Percentiles rank a stretch among this genome's conserved stretches.
These are phyloP conservation scores for Calocera cornea DNA, from an alignment of 768 basidiomycete species.

Conservation along the genomic window DNA sequence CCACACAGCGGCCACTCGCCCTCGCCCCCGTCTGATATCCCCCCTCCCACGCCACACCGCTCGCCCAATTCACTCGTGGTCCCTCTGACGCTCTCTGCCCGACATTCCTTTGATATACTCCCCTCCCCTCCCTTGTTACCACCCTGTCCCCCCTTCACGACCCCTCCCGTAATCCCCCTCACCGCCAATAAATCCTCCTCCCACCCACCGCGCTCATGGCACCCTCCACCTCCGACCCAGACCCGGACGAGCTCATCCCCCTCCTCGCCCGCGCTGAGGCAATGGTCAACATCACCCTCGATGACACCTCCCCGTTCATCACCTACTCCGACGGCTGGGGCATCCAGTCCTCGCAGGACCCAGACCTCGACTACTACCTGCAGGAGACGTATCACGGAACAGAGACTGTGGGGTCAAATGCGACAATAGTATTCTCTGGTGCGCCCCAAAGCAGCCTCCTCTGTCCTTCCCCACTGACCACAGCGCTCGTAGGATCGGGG, in stretches of 20 bases:
- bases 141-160: neutral
- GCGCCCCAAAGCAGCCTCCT: too few species aligned
- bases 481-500: conserved; percentile 15
- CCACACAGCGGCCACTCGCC: neutral
- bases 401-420: conserved; percentile 15
- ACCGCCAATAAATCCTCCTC: neutral
- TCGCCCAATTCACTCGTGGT: neutral
- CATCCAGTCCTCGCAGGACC: conserved; percentile 16
- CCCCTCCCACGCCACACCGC: neutral
- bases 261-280: neutral
- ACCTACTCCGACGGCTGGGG: conserved; percentile 19
- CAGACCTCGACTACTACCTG: conserved; percentile 17
- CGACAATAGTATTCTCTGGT: conserved; percentile 12
- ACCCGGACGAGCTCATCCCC: neutral
- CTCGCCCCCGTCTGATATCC: neutral
- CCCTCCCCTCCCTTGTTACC: neutral
- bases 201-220: neutral
- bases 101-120: neutral
- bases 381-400: conserved; percentile 21
- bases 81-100: neutral
- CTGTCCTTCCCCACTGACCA: too few species aligned
- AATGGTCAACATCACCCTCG: conserved; percentile 21
- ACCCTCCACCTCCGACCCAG: neutral
- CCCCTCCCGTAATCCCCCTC: neutral
- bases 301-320: conserved; percentile 20